Evolutionary conservation across 2,329 filamentous ascomycete genomes (phyloP).

Genomic region (Diplodia sapinea): DNA sequence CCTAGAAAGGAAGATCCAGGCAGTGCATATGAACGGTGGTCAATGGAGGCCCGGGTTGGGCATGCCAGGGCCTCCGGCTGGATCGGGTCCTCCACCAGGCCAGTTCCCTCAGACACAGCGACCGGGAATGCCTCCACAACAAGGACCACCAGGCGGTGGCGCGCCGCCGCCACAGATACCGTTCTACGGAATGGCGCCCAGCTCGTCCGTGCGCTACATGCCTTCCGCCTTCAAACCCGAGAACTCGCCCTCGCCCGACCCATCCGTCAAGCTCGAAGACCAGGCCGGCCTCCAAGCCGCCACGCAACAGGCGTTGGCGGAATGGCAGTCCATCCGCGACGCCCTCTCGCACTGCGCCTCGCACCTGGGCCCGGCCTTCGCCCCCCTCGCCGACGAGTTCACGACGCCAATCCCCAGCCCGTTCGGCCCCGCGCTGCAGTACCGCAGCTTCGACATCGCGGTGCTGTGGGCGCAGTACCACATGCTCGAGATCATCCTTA

Average conservation of each 20-base stretch:
- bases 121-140: conserved; percentile 6
- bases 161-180: conserved; percentile 8
- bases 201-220: conserved; percentile 49
- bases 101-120: conserved; percentile 1
- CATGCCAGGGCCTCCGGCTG: conserved; percentile 49
- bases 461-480: conserved; percentile 88
- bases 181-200: conserved; percentile 60
- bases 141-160: conserved; percentile 10
- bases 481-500: conserved; percentile 80
- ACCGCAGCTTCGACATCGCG: conserved; percentile 84
- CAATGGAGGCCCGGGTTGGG: conserved; percentile 61
- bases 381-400: conserved; percentile 73
- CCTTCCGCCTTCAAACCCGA: conserved; percentile 48
- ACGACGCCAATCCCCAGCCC: conserved; percentile 68
- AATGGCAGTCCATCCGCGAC: conserved; percentile 77
- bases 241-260: conserved; percentile 49
- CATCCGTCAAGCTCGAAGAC: conserved; percentile 35
- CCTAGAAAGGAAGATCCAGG: conserved; percentile 75
- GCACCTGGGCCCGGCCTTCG: conserved; percentile 75
- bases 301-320: conserved; percentile 71
- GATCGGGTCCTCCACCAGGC: conserved; percentile 25
- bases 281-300: conserved; percentile 64
- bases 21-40: conserved; percentile 64
- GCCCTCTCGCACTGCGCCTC: conserved; percentile 72
- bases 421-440: conserved; percentile 81